These are phyloP conservation scores for Cryptococcus neoformans DNA, from an alignment of 1,284 basidiomycete species.

Conservation along the genomic window DNA sequence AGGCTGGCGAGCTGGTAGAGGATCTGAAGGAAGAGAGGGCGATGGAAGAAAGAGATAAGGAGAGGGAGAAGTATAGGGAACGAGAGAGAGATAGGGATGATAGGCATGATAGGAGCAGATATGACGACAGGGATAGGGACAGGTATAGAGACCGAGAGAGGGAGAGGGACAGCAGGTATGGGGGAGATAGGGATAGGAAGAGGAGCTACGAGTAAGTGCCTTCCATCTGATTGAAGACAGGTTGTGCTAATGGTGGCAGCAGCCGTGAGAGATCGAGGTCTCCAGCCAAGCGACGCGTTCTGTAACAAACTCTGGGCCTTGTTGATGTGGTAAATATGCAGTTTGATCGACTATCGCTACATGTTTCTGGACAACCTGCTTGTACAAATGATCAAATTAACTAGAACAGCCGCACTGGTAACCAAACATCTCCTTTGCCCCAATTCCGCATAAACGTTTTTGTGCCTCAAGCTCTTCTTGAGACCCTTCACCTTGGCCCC, in stretches of 20 bases:
- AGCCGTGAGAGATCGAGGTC: conserved; percentile 23
- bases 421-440: too few relatives aligned
- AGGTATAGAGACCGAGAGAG: conserved; percentile 12
- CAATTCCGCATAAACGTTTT: too few relatives aligned
- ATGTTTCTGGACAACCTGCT: too few relatives aligned
- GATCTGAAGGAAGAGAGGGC: conserved; percentile 30
- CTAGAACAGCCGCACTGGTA: too few relatives aligned
- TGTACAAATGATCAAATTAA: too few relatives aligned
- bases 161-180: conserved; percentile 10
- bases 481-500: too few relatives aligned
- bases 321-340: too few relatives aligned
- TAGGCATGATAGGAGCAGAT: conserved; percentile 5
- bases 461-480: too few relatives aligned
- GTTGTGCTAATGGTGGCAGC: neutral
- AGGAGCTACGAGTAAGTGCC: conserved; percentile 17
- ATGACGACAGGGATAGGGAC: conserved; percentile 8
- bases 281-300: conserved; percentile 25
- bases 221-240: neutral
- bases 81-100: conserved; percentile 35
- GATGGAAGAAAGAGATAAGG: conserved; percentile 16
- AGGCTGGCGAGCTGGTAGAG: conserved; percentile 47
- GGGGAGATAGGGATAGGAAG: conserved; percentile 15
- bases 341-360: too few relatives aligned
- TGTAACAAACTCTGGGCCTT: conserved; percentile 8
- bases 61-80: conserved; percentile 12